Base-by-base conservation (phyloP, 805 yeast species). In the Maudiozyma turicensis region DNA sequence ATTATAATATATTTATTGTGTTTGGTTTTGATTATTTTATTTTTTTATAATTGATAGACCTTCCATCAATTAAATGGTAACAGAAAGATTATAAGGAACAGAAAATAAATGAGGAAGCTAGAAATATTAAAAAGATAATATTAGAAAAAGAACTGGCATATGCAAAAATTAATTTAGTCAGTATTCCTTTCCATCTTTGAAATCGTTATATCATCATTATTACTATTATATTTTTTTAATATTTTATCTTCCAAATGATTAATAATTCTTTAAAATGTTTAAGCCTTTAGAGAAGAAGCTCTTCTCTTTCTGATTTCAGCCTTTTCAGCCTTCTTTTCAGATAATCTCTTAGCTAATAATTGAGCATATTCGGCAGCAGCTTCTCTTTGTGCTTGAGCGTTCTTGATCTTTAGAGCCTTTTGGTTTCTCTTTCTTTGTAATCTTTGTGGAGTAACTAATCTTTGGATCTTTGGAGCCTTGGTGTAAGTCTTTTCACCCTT, bases 301-400 rank as follows among this genome's bases (percentile, higher is more conserved):
- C 99, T 89, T 86, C 97, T 89, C 95, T 90, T 91, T 81, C 86
- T 89, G 77, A 85, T 82, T 81, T 89, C 96, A 77, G 95, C 96
- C 81, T 81, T 87, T 78, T 88, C 95, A 73, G 95, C 91, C 82
- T 90, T 90, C 80, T 90, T 88, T 78, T 90, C 97, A 76, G 87
- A 86, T 74, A 91, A 84, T 78, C 98, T 90, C 81, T 88, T 78
- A 72, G 99, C 98, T 74, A 91, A 81, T 72, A 91, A 81, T 79
- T 90, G 95, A 72, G 97, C 95, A 84, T 93, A 91, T 78, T 91
- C 99, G 72, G 98, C 95, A 76, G 99, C 98, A 78, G 95, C 96
- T 75, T 93, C 98, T 88, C 95, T 89, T 78, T 89, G 95, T 70
- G 86, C 88, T 81, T 87, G 95, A 74, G 97, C 96, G 76, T 87